A percentile compares a stretch with the other conserved stretches of the same genome.
Evolutionary conservation across 371 early-diverging fungal genomes (phyloP).

Genomic region (Mucor saturninus): DNA sequence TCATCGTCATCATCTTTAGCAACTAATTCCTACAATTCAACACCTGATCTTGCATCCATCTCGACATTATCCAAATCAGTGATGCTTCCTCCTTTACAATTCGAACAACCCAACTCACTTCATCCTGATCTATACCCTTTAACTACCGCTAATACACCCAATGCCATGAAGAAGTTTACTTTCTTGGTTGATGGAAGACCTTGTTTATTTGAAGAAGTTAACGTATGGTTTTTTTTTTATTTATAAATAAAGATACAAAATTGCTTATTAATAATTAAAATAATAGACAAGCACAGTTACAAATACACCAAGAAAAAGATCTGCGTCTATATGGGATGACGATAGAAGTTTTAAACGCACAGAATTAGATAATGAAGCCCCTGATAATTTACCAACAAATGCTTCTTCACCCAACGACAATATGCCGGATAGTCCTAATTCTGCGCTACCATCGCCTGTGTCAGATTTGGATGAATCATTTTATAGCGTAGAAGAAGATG

Average conservation of each 20-base stretch:
- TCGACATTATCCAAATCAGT: conserved; percentile 5
- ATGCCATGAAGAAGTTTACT: conserved; percentile 17
- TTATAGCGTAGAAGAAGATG: conserved; percentile 1
- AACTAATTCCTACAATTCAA: neutral
- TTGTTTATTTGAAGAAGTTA: conserved; percentile 27
- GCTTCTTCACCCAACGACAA: conserved; percentile 13
- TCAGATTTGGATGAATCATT: conserved; percentile 25
- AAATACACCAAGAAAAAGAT: conserved; percentile 25
- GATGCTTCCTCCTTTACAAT: conserved; percentile 22
- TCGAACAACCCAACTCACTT: conserved; percentile 16
- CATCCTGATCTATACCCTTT: conserved; percentile 32
- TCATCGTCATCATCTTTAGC: conserved; percentile 6
- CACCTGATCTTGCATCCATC: conserved; percentile 14
- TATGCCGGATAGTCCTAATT: conserved; percentile 37
- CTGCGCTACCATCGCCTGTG: conserved; percentile 41
- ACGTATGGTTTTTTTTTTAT: conserved; percentile 8
- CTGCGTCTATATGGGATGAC: conserved; percentile 32
- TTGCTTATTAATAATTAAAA: neutral
- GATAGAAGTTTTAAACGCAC: conserved; percentile 30
- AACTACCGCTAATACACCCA: conserved; percentile 20
- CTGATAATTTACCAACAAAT: conserved; percentile 12
- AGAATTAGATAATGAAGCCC: conserved; percentile 23
- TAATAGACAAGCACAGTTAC: neutral
- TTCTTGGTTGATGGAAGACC: conserved; percentile 22
- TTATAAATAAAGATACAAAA: neutral